A percentile compares a stretch with the other conserved stretches of the same genome.
These are phyloP conservation scores for Phytopythium mirpurense DNA, from an alignment of 352 stramenopile genomes.

Conservation along the genomic window DNA sequence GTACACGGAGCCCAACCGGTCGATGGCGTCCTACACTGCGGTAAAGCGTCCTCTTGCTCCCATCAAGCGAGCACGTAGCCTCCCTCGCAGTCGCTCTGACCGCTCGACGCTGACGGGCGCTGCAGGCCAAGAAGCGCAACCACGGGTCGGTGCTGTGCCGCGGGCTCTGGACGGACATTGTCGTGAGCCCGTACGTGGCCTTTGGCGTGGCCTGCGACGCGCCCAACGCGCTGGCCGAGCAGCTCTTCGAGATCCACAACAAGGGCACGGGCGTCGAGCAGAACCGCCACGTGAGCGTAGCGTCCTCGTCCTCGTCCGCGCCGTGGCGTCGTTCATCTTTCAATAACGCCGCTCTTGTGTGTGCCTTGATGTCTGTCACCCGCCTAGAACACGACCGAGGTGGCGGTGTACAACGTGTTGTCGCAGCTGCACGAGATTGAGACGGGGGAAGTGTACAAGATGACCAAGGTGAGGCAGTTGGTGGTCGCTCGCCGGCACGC, in stretches of 20 bases:
- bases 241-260: constrained; percentile 92
- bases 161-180: constrained; percentile 91
- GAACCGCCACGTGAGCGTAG: constrained; percentile 78
- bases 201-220: constrained; percentile 86
- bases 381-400: constrained; percentile 83
- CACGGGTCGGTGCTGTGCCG: constrained; percentile 75
- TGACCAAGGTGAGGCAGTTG: constrained; percentile 60
- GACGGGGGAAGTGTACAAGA: constrained; percentile 78
- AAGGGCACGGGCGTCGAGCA: constrained; percentile 92
- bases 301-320: too few relatives aligned
- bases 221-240: constrained; percentile 65
- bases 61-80: too few relatives aligned
- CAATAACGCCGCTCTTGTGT: too few relatives aligned
- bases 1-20: constrained; percentile 89
- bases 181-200: constrained; percentile 87
- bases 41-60: constrained; percentile 13
- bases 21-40: constrained; percentile 87
- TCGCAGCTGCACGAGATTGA: constrained; percentile 91
- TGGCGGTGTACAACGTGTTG: constrained; percentile 91
- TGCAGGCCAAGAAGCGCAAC: constrained; percentile 57
- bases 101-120: neutral
- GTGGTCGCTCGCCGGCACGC: neutral
- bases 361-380: neutral
- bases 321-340: neutral
- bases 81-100: too few relatives aligned